Conservation (phyloP, 139 green algal genomes). For the Chlamydomonas urium region DNA sequence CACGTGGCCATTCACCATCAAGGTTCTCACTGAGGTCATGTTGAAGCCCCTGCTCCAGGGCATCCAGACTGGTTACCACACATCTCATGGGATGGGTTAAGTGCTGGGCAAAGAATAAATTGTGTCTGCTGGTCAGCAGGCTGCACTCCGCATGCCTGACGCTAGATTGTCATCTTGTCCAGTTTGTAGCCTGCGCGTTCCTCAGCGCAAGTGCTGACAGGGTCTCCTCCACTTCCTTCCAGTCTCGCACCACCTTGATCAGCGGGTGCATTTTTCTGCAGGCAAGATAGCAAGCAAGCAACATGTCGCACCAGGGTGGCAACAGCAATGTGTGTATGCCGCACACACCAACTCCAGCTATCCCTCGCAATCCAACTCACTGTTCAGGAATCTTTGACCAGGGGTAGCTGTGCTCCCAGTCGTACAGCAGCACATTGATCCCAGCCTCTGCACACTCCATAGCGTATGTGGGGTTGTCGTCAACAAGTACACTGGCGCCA, state of each 20-base stretch:
- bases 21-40: too few relatives aligned
- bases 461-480: conserved; percentile 93
- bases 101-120: too few relatives aligned
- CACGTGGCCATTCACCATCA: too few relatives aligned
- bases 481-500: conserved; percentile 81
- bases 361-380: conserved; percentile 5
- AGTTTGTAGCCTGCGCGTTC: too few relatives aligned
- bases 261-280: conserved; percentile 30
- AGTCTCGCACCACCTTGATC: conserved; percentile 60
- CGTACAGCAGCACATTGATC: conserved; percentile 89
- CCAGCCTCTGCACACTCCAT: conserved; percentile 80
- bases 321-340: background rate
- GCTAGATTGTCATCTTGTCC: too few relatives aligned
- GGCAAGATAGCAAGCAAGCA: background rate
- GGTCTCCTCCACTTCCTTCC: conserved; percentile 56
- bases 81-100: too few relatives aligned
- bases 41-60: too few relatives aligned
- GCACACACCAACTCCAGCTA: background rate
- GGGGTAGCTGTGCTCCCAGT: conserved; percentile 80
- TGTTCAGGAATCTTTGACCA: conserved; percentile 74
- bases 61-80: too few relatives aligned
- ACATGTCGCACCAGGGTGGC: background rate
- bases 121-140: too few relatives aligned
- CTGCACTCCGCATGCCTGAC: too few relatives aligned
- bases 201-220: conserved; percentile 16